A percentile compares a stretch with the other conserved stretches of the same genome.
phyloP scores from a whole-genome alignment of 2,329 filamentous ascomycete species.

The Aureobasidium musti region DNA sequence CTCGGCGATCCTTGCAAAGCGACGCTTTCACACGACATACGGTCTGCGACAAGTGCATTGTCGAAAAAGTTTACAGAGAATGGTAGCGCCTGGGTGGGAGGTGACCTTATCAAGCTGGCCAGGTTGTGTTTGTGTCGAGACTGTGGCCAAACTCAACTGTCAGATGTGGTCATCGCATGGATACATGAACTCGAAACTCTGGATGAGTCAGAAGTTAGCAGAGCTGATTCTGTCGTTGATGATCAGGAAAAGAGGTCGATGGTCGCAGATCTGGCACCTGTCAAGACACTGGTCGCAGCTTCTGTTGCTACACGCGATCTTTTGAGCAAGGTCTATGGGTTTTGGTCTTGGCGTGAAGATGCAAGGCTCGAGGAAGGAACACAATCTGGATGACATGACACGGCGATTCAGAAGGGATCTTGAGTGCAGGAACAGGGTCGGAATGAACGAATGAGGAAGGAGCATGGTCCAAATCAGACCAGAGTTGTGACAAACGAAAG shows the following conservation, averaged over 20 bases:
- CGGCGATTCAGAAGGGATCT: not conserved
- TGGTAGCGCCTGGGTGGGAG: not conserved
- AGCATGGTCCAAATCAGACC: not conserved
- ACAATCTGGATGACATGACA: not conserved
- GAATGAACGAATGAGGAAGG: not conserved
- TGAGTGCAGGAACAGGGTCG: too few species aligned
- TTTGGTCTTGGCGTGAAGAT: not conserved
- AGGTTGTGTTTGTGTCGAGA: not conserved
- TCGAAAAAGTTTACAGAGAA: not conserved
- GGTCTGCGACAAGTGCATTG: not conserved
- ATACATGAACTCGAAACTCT: not conserved
- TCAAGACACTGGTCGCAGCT: not conserved
- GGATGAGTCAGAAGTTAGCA: too few species aligned
- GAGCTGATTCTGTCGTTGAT: not conserved
- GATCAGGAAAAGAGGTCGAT: not conserved
- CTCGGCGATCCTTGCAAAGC: not conserved
- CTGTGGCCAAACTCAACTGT: not conserved
- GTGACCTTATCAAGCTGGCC: not conserved
- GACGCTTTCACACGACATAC: not conserved
- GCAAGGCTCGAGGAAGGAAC: not conserved
- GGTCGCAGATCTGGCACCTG: not conserved
- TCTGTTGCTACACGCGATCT: not conserved
- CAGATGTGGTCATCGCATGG: not conserved
- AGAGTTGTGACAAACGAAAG: not conserved
- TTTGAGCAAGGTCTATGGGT: not conserved